These are phyloP conservation scores for Fonsecaea pedrosoi DNA, from an alignment of 2,329 filamentous ascomycete species.

Conservation along the genomic window DNA sequence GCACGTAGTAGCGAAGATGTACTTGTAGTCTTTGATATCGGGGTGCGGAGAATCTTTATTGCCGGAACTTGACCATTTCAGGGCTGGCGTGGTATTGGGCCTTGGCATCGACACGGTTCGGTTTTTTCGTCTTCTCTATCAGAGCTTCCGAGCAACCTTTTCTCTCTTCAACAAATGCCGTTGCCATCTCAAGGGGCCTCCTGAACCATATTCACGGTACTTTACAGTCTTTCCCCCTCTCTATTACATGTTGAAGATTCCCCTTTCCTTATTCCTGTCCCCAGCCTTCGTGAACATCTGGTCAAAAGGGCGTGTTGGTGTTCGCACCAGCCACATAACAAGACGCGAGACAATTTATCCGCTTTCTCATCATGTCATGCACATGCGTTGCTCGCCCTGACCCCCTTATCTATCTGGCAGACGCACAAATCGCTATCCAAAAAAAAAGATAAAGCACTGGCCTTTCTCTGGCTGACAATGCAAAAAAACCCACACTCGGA, in stretches of 20 bases:
- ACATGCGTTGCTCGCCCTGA: too few relatives aligned
- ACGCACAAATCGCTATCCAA: neutral
- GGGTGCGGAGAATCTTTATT: neutral
- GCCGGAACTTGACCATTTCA: conserved; percentile 2
- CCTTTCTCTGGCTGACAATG: neutral
- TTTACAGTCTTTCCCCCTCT: neutral
- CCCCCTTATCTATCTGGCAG: neutral
- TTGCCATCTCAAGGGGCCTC: neutral
- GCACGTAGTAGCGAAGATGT: neutral
- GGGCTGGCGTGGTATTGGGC: neutral
- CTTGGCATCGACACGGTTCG: neutral
- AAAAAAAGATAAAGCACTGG: neutral
- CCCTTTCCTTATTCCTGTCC: too few relatives aligned
- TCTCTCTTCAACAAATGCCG: neutral
- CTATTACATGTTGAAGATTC: neutral
- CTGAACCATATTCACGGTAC: neutral
- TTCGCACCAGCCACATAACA: too few relatives aligned
- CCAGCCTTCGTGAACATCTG: too few relatives aligned
- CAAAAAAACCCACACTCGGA: conserved; percentile 33
- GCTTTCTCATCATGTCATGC: too few relatives aligned
- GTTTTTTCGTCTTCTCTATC: neutral
- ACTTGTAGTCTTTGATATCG: conserved; percentile 14
- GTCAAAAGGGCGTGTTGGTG: too few relatives aligned
- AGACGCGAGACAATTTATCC: too few relatives aligned
- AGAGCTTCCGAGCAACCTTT: neutral